Base-by-base conservation (phyloP, 2,329 filamentous ascomycete genomes). In the Anisogramma anomala region DNA sequence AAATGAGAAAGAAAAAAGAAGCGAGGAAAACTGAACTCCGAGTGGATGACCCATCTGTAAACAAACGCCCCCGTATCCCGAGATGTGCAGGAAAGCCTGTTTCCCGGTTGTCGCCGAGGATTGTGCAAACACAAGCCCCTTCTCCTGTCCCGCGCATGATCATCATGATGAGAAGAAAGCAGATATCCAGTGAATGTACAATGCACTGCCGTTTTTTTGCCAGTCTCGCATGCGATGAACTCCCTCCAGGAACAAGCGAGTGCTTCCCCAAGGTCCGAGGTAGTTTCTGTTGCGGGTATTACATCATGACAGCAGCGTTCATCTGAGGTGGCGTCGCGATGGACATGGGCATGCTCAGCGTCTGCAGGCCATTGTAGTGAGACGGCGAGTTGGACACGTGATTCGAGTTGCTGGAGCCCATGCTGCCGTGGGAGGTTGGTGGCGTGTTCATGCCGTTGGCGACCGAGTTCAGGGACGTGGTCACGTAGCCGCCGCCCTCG, bases 261-360 rank as follows among this genome's bases (percentile, higher is more conserved):
- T n/a, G n/a, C n/a, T n/a, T n/a, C n/a, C n/a, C n/a, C n/a, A n/a
- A n/a, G n/a, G n/a, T n/a, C n/a, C n/a, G n/a, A n/a, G n/a, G n/a
- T n/a, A n/a, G n/a, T n/a, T n/a, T n/a, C n/a, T n/a, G n/a, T n/a
- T n/a, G n/a, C n/a, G n/a, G n/a, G n/a, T n/a, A 28, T 52, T 53
- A 61, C 57, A 61, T 61, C 47, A 53, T 53, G 42, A 55, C 56
- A 38, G 46, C 46, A 26, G 45, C 33, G 22, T 66, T 64, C 48
- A 66, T 59, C 43, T 65, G 61, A 42, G 64, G 57, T 34, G 72
- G 69, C 40, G 72, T 68, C 61, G 72, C 77, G 51, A 77, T 72
- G 11, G 71, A 72, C 72, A 78, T 77, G 14, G 74, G 72, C 72
- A 78, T 76, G 61, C 72, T 74, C 40, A 78, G 64, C 33, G 72